Evolutionary conservation across 495 filamentous ascomycete species (phyloP).

Genomic region (Aspergillus nidulans): DNA sequence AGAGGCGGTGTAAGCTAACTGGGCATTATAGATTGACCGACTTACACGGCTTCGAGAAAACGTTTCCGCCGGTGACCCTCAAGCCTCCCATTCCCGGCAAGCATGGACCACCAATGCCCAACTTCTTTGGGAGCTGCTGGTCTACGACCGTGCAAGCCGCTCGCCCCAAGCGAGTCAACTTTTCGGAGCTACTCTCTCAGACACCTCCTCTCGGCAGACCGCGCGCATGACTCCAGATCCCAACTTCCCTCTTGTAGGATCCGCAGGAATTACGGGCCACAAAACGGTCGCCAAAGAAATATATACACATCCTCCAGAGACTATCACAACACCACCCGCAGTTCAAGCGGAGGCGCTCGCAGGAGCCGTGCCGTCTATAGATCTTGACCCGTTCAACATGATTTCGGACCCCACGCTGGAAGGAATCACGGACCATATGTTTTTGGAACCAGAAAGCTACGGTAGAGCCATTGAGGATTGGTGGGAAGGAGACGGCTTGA

Average conservation of each 20-base stretch:
- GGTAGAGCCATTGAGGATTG: conserved; percentile 33
- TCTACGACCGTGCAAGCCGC: conserved; percentile 28
- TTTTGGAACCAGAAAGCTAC: conserved; percentile 30
- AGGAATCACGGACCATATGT: conserved; percentile 21
- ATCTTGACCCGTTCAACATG: conserved; percentile 14
- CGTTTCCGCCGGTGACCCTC: conserved; percentile 22
- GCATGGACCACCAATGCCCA: conserved; percentile 28
- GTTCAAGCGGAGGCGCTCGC: not conserved
- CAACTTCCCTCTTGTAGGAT: conserved; percentile 32
- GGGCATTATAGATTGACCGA: conserved; percentile 16
- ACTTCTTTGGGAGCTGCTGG: conserved; percentile 29
- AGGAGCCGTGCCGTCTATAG: conserved; percentile 5
- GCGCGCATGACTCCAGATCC: conserved; percentile 20
- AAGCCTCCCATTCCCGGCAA: conserved; percentile 10
- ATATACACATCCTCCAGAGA: conserved; percentile 31
- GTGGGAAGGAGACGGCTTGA: conserved; percentile 18
- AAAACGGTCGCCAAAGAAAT: conserved; percentile 30
- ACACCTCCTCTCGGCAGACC: conserved; percentile 10
- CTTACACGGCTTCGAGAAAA: conserved; percentile 28
- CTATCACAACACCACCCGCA: conserved; percentile 19
- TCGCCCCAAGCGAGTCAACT: conserved; percentile 18
- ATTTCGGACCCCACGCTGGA: conserved; percentile 18
- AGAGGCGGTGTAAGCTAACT: conserved; percentile 2
- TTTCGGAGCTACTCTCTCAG: conserved; percentile 24
- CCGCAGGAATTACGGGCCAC: conserved; percentile 33